A percentile compares a stretch with the other conserved stretches of the same genome.
These are phyloP conservation scores for Penicillium crustosum DNA, from an alignment of 2,329 filamentous ascomycete genomes.

Conservation along the genomic window DNA sequence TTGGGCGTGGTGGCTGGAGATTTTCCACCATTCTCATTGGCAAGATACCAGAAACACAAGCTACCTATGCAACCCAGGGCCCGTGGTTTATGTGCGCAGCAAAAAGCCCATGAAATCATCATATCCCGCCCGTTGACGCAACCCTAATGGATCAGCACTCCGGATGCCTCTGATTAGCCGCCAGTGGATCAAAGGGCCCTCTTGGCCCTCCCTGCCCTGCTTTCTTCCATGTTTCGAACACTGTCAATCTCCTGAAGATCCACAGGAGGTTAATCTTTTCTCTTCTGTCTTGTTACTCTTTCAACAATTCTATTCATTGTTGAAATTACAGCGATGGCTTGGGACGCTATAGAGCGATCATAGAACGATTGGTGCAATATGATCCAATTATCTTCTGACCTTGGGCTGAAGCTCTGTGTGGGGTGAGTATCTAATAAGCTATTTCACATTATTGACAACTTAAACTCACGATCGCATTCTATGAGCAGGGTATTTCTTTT, in stretches of 20 bases:
- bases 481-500: constrained; percentile 32
- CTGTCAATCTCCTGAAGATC: constrained; percentile 24
- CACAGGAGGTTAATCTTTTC: constrained; percentile 12
- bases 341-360: not conserved
- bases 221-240: constrained; percentile 11
- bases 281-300: constrained; percentile 3
- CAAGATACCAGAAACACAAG: not conserved
- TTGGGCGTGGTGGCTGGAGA: not conserved
- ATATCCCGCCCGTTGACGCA: constrained; percentile 20
- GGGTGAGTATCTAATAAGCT: constrained; percentile 28
- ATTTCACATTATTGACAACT: constrained; percentile 3
- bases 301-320: constrained; percentile 4
- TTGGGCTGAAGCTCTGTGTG: constrained; percentile 33
- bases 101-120: not conserved
- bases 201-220: constrained; percentile 2
- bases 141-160: constrained; percentile 16
- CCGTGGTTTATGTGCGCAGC: constrained; percentile 19
- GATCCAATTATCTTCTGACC: constrained; percentile 32
- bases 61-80: constrained; percentile 2
- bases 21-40: constrained; percentile 11
- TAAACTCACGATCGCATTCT: constrained; percentile 21
- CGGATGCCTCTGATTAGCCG: constrained; percentile 16
- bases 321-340: constrained; percentile 17
- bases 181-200: constrained; percentile 1
- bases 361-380: constrained; percentile 23